Conservation (phyloP, 2,329 filamentous ascomycete genomes). For the Ascochyta fabae region DNA sequence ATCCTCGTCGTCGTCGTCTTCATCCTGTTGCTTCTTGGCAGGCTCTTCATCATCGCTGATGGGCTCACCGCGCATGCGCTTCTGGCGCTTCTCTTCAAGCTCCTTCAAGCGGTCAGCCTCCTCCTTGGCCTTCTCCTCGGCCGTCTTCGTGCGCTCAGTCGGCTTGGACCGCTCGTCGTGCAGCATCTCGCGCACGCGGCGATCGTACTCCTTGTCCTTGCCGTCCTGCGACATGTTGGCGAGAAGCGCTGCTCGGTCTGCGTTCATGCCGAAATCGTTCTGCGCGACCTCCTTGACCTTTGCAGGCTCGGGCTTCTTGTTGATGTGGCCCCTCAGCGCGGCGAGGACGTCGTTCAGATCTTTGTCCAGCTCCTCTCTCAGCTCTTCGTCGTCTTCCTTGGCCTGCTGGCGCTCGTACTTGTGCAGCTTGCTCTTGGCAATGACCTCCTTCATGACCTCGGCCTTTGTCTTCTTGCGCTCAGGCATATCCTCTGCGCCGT, state of each 20-base stretch:
- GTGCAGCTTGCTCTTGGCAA: constrained; percentile 94
- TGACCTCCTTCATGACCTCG: constrained; percentile 97
- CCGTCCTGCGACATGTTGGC: constrained; percentile 67
- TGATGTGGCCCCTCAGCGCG: constrained; percentile 68
- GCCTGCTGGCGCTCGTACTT: constrained; percentile 92
- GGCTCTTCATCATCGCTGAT: constrained; percentile 71
- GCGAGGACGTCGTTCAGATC: constrained; percentile 78
- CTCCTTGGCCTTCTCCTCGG: constrained; percentile 61
- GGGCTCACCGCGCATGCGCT: constrained; percentile 87
- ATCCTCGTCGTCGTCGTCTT: constrained; percentile 50
- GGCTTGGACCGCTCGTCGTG: constrained; percentile 86
- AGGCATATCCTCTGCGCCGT: constrained; percentile 61
- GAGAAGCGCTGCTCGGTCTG: constrained; percentile 67
- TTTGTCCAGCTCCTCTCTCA: constrained; percentile 83
- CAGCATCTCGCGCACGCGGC: constrained; percentile 79
- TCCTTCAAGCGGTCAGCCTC: constrained; percentile 78
- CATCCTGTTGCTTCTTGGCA: constrained; percentile 47
- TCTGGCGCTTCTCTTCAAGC: constrained; percentile 81
- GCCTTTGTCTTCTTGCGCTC: constrained; percentile 93
- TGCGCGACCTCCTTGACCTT: constrained; percentile 49
- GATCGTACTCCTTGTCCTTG: constrained; percentile 87
- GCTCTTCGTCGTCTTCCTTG: constrained; percentile 91
- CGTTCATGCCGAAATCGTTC: constrained; percentile 59
- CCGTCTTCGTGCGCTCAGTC: constrained; percentile 81
- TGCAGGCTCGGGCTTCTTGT: constrained; percentile 54